These are phyloP conservation scores for Suhomyces chickasaworum DNA, from an alignment of 1,139 yeast species.

Conservation along the genomic window DNA sequence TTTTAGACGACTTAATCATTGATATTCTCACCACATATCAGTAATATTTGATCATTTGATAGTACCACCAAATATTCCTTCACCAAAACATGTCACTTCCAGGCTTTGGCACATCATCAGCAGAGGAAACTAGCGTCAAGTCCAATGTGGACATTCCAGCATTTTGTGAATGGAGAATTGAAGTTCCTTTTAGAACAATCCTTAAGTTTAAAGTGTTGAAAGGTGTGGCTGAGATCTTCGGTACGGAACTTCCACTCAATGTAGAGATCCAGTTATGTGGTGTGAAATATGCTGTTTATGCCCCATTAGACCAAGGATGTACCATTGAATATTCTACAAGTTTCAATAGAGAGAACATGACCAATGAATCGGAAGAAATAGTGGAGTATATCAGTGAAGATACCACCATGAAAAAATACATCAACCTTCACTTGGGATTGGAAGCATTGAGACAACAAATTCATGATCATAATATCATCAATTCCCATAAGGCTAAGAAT, in stretches of 20 bases:
- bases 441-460: conserved; percentile 58
- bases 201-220: conserved; percentile 56
- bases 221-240: conserved; percentile 89
- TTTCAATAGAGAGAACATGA: conserved; percentile 48
- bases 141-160: conserved; percentile 37
- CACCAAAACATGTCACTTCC: conserved; percentile 19
- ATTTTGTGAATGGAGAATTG: conserved; percentile 83
- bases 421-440: conserved; percentile 75
- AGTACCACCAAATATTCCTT: too few species aligned
- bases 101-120: conserved; percentile 18
- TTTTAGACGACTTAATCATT: background rate
- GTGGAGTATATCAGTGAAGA: conserved; percentile 72
- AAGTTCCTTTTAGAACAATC: conserved; percentile 60
- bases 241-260: conserved; percentile 84
- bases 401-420: conserved; percentile 61
- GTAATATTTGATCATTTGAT: too few species aligned
- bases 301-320: conserved; percentile 58
- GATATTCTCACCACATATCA: too few species aligned
- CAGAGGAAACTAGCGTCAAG: conserved; percentile 13
- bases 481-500: conserved; percentile 13
- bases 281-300: conserved; percentile 58
- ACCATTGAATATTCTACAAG: conserved; percentile 52
- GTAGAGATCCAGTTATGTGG: conserved; percentile 62
- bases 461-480: conserved; percentile 27
- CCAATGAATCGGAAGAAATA: conserved; percentile 36